Percentiles rank a stretch among this genome's conserved stretches.
phyloP scores from a whole-genome alignment of 805 yeast species.

The Schizosaccharomyces lindneri region DNA sequence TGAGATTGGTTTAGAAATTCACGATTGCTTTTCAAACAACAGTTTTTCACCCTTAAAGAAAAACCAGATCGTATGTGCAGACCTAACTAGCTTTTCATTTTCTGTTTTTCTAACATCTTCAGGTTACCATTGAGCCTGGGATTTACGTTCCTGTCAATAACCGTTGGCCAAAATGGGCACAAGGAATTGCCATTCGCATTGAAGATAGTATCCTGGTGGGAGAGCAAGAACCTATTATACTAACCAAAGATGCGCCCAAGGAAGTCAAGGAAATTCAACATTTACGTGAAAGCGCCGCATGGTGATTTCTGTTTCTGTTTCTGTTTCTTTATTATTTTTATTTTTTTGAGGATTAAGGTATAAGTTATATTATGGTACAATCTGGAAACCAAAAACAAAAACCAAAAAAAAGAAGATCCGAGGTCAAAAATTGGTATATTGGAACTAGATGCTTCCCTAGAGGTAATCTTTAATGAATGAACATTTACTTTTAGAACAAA shows the following conservation, averaged over 20 bases:
- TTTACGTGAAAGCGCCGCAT: background rate
- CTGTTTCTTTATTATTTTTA: no score
- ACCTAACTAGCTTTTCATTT: slow-evolving; percentile 27
- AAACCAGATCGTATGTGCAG: background rate
- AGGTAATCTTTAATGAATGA: no score
- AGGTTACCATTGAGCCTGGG: slow-evolving; percentile 89
- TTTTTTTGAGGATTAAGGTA: no score
- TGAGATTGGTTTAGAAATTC: slow-evolving; percentile 60
- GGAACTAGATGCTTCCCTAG: no score
- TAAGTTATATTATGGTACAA: no score
- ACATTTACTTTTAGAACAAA: background rate
- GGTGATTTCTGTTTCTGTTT: no score
- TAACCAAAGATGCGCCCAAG: slow-evolving; percentile 67
- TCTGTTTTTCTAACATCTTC: slow-evolving; percentile 47
- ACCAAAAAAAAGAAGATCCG: no score
- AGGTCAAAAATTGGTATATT: no score
- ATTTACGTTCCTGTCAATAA: slow-evolving; percentile 58
- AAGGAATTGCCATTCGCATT: slow-evolving; percentile 77
- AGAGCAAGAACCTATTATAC: slow-evolving; percentile 22
- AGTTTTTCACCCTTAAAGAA: background rate
- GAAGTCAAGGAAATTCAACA: slow-evolving; percentile 63
- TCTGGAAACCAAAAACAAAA: no score
- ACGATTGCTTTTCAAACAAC: slow-evolving; percentile 35
- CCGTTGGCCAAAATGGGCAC: slow-evolving; percentile 52
- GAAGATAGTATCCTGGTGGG: slow-evolving; percentile 87